Evolutionary conservation across 305 asterid species (phyloP).

Genomic region (Fraxinus xanthoxyloides): DNA sequence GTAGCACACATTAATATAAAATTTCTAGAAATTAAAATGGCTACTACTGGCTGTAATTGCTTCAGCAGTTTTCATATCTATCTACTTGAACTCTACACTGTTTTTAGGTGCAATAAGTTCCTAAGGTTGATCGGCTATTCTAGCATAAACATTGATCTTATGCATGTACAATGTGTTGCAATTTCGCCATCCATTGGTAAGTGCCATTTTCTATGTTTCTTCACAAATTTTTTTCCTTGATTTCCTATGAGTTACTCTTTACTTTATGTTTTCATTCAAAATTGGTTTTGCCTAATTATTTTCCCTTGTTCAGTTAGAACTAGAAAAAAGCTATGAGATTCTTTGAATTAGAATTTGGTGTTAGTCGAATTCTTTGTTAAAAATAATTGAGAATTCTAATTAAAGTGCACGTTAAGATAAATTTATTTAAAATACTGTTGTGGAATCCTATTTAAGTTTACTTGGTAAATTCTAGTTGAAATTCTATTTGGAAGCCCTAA

Average conservation of each 20-base stretch:
- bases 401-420: too few relatives aligned
- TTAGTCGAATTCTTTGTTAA: not conserved
- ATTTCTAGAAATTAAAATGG: not conserved
- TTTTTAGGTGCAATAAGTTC: slow-evolving; percentile 3
- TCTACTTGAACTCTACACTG: not conserved
- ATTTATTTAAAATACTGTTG: not conserved
- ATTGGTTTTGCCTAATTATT: slow-evolving; percentile 7
- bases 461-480: not conserved
- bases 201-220: slow-evolving; percentile 8
- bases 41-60: not conserved
- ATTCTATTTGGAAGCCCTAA: not conserved
- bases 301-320: slow-evolving; percentile 43
- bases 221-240: not conserved
- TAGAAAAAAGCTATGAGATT: slow-evolving; percentile 67
- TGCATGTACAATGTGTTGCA: slow-evolving; percentile 61
- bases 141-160: slow-evolving; percentile 16
- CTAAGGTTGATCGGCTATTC: slow-evolving; percentile 15
- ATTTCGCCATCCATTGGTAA: slow-evolving; percentile 68
- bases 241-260: not conserved
- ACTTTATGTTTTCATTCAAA: not conserved
- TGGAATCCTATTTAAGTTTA: not conserved
- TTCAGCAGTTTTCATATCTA: not conserved
- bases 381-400: not conserved
- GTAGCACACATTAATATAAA: not conserved
- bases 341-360: slow-evolving; percentile 36